A percentile compares a stretch with the other conserved stretches of the same genome.
Conservation (phyloP, 164 flowering plant genomes). For the Nymphaea thermarum region DNA sequence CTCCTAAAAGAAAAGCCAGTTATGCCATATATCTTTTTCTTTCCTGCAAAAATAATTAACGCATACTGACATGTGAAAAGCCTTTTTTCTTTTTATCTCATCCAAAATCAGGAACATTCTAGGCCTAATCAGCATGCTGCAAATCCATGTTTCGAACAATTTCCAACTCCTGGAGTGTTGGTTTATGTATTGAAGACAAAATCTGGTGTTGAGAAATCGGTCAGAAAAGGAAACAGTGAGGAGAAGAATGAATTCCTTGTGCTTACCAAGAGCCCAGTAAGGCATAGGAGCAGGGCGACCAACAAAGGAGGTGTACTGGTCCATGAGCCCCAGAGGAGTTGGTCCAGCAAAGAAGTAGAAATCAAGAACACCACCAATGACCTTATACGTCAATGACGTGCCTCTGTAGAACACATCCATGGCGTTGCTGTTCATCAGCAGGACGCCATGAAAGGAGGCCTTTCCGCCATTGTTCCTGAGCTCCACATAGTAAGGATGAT, state of each 20-base stretch:
- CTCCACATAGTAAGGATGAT: conserved; percentile 97
- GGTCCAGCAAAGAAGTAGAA: conserved; percentile 90
- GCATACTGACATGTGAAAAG: too few relatives aligned
- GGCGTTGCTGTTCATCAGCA: conserved; percentile 88
- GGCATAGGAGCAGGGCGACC: conserved; percentile 99
- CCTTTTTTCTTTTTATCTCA: too few relatives aligned
- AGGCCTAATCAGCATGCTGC: too few relatives aligned
- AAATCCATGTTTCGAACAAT: too few relatives aligned
- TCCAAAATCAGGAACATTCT: too few relatives aligned
- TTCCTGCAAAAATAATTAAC: too few relatives aligned
- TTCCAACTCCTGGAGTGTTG: too few relatives aligned
- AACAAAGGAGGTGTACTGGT: conserved; percentile 71
- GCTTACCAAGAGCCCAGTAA: conserved; percentile 89
- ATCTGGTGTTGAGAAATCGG: too few relatives aligned
- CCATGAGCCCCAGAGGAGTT: conserved; percentile 65
- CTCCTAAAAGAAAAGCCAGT: too few relatives aligned
- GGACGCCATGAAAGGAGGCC: conserved; percentile 49
- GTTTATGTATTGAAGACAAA: too few relatives aligned
- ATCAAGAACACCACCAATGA: conserved; percentile 92
- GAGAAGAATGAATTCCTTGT: not conserved
- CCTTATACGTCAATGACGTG: conserved; percentile 70
- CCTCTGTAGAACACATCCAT: conserved; percentile 94
- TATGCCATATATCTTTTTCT: too few relatives aligned
- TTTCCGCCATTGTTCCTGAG: conserved; percentile 57
- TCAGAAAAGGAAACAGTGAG: not conserved